These are phyloP conservation scores for Sugiyamaella smithiae DNA, from an alignment of 805 yeast species.

Conservation along the genomic window DNA sequence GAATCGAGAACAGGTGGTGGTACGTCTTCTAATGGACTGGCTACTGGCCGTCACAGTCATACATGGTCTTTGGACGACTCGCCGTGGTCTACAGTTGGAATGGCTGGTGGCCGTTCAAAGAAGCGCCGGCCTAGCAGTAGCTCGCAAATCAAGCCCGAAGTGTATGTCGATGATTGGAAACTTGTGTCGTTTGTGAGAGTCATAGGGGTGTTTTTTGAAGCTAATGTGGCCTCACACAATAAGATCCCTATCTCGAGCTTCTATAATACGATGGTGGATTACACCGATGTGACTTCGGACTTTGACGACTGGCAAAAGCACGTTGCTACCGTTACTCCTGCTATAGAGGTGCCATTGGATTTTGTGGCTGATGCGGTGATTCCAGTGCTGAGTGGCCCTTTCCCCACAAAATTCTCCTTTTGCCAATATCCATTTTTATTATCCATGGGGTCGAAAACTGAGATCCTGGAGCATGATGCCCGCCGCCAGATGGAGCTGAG, in stretches of 20 bases:
- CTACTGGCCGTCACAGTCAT: background rate
- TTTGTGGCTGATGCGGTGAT: slow-evolving; percentile 12
- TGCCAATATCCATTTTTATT: slow-evolving; percentile 84
- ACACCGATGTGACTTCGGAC: slow-evolving; percentile 70
- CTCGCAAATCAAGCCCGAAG: slow-evolving; percentile 39
- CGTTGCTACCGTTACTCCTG: background rate
- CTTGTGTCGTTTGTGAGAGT: slow-evolving; percentile 62
- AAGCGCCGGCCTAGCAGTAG: slow-evolving; percentile 15
- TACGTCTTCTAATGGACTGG: background rate
- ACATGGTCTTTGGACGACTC: background rate
- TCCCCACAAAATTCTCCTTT: slow-evolving; percentile 46
- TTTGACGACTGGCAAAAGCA: slow-evolving; percentile 74
- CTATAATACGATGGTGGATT: slow-evolving; percentile 81
- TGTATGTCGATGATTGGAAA: slow-evolving; percentile 83
- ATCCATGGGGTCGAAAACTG: slow-evolving; percentile 77
- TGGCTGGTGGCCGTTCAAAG: slow-evolving; percentile 7
- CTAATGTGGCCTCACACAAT: slow-evolving; percentile 40
- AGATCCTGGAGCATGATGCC: slow-evolving; percentile 79
- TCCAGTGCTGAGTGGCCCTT: background rate
- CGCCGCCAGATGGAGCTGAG: slow-evolving; percentile 75
- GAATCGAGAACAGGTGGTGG: slow-evolving; percentile 3
- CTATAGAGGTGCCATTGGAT: slow-evolving; percentile 4
- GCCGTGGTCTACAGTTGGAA: slow-evolving; percentile 2
- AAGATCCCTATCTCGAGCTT: slow-evolving; percentile 45
- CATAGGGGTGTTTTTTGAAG: slow-evolving; percentile 52